Percentiles rank a stretch among this genome's conserved stretches.
These are phyloP conservation scores for Pseudogymnoascus destructans DNA, from an alignment of 2,329 filamentous ascomycete species.

Conservation along the genomic window DNA sequence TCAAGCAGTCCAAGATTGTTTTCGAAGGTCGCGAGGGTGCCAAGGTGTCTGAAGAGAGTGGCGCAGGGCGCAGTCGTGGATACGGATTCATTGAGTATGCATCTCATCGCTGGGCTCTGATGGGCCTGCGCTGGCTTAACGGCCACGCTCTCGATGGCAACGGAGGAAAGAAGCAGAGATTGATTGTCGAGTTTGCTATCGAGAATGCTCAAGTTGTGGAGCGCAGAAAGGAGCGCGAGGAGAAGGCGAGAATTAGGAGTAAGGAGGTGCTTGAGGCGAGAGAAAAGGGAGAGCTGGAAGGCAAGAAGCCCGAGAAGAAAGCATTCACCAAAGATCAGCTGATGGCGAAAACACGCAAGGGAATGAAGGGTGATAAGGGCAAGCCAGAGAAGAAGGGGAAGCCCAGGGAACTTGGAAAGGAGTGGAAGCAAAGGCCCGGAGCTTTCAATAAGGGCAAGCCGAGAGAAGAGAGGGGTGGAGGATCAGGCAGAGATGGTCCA, in stretches of 20 bases:
- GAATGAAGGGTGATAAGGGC: conserved; percentile 21
- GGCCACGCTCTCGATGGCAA: conserved; percentile 50
- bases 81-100: conserved; percentile 98
- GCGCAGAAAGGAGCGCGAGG: conserved; percentile 54
- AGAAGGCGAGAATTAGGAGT: conserved; percentile 34
- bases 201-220: conserved; percentile 95
- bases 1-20: conserved; percentile 87
- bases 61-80: conserved; percentile 72
- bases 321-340: conserved; percentile 21
- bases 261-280: conserved; percentile 26
- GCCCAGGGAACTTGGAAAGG: conserved; percentile 11
- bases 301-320: conserved; percentile 26
- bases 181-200: conserved; percentile 95
- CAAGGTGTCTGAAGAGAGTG: conserved; percentile 66
- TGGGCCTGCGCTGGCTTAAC: conserved; percentile 90
- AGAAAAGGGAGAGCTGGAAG: conserved; percentile 22
- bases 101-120: conserved; percentile 84
- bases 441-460: conserved; percentile 9
- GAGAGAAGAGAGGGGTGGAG: conserved; percentile 8
- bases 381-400: conserved; percentile 14
- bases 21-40: conserved; percentile 78
- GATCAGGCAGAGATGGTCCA: conserved; percentile 14
- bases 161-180: conserved; percentile 67
- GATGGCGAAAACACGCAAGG: conserved; percentile 28
- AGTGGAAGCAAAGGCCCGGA: conserved; percentile 9